Evolutionary conservation across 768 basidiomycete genomes (phyloP).

Genomic region (Pulveroboletus sp.): DNA sequence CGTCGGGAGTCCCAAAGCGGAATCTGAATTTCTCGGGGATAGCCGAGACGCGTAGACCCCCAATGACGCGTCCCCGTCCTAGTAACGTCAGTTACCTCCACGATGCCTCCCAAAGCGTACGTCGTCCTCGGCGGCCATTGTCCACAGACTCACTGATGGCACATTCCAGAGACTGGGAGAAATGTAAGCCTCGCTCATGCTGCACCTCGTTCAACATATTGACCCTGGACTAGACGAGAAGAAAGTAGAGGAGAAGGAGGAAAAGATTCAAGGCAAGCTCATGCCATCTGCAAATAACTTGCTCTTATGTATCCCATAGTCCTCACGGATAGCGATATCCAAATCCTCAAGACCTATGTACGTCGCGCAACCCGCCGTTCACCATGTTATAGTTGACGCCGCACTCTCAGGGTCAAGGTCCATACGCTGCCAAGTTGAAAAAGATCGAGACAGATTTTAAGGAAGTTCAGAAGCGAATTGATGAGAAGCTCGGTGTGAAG

Average conservation of each 20-base stretch:
- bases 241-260: constrained; percentile 81
- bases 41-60: constrained; percentile 25
- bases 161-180: constrained; percentile 91
- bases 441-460: constrained; percentile 90
- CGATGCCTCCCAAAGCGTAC: constrained; percentile 95
- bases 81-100: constrained; percentile 28
- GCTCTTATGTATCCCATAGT: constrained; percentile 43
- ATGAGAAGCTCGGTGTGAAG: constrained; percentile 98
- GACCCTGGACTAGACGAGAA: constrained; percentile 62
- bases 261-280: constrained; percentile 84
- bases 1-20: constrained; percentile 26
- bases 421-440: constrained; percentile 87
- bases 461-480: constrained; percentile 94
- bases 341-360: constrained; percentile 98
- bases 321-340: constrained; percentile 97
- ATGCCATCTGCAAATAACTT: background rate
- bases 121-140: constrained; percentile 31
- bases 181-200: constrained; percentile 57
- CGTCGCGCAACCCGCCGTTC: constrained; percentile 21
- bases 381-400: background rate
- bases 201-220: constrained; percentile 5
- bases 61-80: constrained; percentile 36
- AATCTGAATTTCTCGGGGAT: constrained; percentile 24
- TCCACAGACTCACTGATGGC: constrained; percentile 7
- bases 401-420: constrained; percentile 87